Evolutionary conservation across 345 rosid genomes (phyloP).

Genomic region (Atalantia buxifolia): DNA sequence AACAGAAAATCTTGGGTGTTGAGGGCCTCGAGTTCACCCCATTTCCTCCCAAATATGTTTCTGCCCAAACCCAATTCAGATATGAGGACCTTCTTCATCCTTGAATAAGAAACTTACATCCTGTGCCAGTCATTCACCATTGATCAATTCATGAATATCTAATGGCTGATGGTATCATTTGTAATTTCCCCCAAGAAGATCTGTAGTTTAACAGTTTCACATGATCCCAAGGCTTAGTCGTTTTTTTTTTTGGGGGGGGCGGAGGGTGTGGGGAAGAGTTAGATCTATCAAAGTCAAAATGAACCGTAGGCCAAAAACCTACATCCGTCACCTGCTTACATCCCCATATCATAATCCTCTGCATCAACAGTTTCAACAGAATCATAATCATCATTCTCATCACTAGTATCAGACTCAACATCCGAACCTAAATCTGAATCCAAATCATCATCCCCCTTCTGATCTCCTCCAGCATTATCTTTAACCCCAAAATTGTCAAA

Average conservation of each 20-base stretch:
- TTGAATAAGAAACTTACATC: neutral
- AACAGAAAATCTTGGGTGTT: neutral
- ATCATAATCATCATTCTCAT: conserved; percentile 20
- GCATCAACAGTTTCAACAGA: conserved; percentile 16
- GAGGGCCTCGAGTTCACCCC: neutral
- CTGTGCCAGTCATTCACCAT: neutral
- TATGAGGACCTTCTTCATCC: neutral
- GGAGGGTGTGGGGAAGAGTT: no score
- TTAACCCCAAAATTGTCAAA: conserved; percentile 16
- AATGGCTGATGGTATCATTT: neutral
- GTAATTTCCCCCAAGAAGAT: neutral
- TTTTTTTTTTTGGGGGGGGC: no score
- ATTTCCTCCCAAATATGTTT: neutral
- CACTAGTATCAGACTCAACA: conserved; percentile 18
- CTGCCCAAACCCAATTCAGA: neutral
- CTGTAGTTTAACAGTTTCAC: neutral
- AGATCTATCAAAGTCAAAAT: neutral
- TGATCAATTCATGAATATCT: neutral
- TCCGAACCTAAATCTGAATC: conserved; percentile 24
- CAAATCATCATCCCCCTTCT: conserved; percentile 6
- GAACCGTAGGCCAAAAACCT: neutral
- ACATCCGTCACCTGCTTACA: conserved; percentile 6
- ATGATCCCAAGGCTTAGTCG: neutral
- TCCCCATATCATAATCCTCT: neutral
- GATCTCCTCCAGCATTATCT: conserved; percentile 9